Evolutionary conservation across 441 rosid species (phyloP), one percentile per base, ranked within the genome.

Genomic region (Populus hybrid): DNA sequence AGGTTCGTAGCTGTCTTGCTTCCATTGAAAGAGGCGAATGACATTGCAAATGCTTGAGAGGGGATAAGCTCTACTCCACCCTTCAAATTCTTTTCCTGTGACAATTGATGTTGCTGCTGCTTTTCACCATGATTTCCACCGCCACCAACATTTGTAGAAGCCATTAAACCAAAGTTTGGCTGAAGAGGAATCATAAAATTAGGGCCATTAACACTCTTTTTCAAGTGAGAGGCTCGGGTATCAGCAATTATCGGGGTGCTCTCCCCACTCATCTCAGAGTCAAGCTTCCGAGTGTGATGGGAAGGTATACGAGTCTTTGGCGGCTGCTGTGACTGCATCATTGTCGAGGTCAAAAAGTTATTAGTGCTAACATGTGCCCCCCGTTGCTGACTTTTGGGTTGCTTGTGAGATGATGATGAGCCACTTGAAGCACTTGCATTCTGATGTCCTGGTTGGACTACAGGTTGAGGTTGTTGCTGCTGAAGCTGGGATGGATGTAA

Each of bases 1-100:
- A 90, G 80, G 77, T 88, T 79, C 35, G 87, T 82, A 72, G 86
- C 78, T 64, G 85, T 28, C 12, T 71, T 84, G 65, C 88, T 82
- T 65, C 93, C 90, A 80, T 80, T 87, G 65, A 89, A 78, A 29
- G 96, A 81, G 26, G 91, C 85, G 82, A 89, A 89, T 23, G 98
- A 85, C 91, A 90, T 81, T 7, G 94, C 93, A 88, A 88, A 90
- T 71, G 95, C 88, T 74, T 86, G 93, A 70, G 95, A 81, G 4
- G 82, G 85, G 33, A 87, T 77, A 24, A 89, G 77, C 73, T 92
- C 97, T 33, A 75, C 83, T 75, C 90, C 92, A 61, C 88, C 79
- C 82, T 81, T 86, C 35, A 72, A 71, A 72, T 83, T 86, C 31
- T 89, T 80, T 69, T 79, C 82, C 79, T 76, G 84, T 68, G 86